Base-by-base conservation (phyloP, 2,329 filamentous ascomycete species). In the Alternaria conjuncta region DNA sequence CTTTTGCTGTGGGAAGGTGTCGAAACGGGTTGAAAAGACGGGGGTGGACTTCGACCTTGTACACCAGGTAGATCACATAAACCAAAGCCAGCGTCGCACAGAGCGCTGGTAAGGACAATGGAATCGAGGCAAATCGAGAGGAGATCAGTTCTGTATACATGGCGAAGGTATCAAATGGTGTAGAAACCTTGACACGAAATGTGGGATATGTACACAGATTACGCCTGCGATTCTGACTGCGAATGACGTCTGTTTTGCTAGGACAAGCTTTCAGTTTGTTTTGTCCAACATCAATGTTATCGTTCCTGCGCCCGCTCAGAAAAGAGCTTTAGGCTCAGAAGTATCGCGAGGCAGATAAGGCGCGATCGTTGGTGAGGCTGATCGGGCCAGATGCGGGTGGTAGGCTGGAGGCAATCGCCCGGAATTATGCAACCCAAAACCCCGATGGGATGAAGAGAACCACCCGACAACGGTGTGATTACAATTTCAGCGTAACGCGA, bases 351-450 rank as follows among this genome's bases (percentile, higher is more conserved):
- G n/a, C 36, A 0, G 36, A 41, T 6, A 26, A 18, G n/a, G 2
- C 46, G 25, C 23, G 13, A 49, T 28, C n/a, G 23, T 26, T 49
- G 46, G 46, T 1, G 46, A 25, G 2, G 23, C n/a, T 50, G 46
- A n/a, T 50, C 46, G 46, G 46, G 46, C 26, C 0, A 50, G n/a
- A 50, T 25, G 46, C 46, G 46, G 46, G 46, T 50, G 15, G 46
- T 9, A 50, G 3, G 15, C 32, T 36, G 32, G 8, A 36, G 15
- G 25, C 46, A 50, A 50, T 50, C 6, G 25, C 26, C 46, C 44
- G 18, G 44, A 49, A 45, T 12, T 21, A 6, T 46, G 44, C 13
- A 46, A 69, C 25, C 55, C 49, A 73, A 72, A 66, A 26, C 2
- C 46, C 46, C 25, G 46, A 50, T n/a, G 64, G 8, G 10, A 1